Evolutionary conservation across 257 asterid species (phyloP).

Genomic region (Solanum bulbocastanum): DNA sequence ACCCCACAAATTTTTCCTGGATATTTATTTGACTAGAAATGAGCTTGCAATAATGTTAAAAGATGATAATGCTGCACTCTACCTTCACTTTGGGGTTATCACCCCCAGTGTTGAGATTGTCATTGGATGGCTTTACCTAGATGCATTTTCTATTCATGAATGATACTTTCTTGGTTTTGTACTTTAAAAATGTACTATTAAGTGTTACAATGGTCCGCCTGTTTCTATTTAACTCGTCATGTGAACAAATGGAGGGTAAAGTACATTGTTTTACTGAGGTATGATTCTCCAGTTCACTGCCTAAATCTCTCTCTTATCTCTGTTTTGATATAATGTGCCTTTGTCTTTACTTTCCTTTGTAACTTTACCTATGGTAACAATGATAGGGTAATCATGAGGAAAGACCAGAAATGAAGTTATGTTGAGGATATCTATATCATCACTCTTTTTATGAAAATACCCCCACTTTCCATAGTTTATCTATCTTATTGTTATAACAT

Average conservation of each 20-base stretch:
- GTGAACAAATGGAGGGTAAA: background rate
- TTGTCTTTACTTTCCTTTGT: background rate
- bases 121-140: background rate
- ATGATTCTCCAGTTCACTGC: background rate
- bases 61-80: background rate
- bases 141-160: background rate
- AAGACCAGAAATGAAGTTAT: background rate
- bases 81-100: background rate
- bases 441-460: background rate
- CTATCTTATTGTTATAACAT: background rate
- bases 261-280: background rate
- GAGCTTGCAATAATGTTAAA: background rate
- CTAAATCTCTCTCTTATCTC: background rate
- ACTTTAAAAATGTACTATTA: background rate
- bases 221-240: background rate
- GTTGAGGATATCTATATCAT: background rate
- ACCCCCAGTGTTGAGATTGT: background rate
- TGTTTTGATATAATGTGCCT: background rate
- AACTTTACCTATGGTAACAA: background rate
- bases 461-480: background rate
- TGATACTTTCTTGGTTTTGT: background rate
- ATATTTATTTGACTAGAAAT: background rate
- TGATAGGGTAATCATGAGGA: background rate
- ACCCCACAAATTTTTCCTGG: background rate
- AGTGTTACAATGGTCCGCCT: background rate